Evolutionary conservation across 2,329 filamentous ascomycete species (phyloP), one percentile per base, ranked within the genome.

Genomic region (Penicillium sp.): DNA sequence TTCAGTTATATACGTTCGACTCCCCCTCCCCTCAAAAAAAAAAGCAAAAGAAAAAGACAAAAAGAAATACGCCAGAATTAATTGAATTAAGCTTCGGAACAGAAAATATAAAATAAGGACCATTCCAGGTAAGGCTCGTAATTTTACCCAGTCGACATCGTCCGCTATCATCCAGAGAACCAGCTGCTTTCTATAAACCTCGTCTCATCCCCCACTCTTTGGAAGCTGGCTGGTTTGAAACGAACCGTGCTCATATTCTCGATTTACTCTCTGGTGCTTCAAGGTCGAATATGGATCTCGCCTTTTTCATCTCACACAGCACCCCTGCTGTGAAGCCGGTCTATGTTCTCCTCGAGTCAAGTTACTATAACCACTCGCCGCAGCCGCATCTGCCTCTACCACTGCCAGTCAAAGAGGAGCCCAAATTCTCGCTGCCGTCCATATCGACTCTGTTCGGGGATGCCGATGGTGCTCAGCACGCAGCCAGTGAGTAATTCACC

Each of bases 401-500:
- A 12, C 68, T 69, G 13, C 69, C 69, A 17, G 66, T 65, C n/a
- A n/a, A n/a, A n/a, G 69, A 71, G 42, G 67, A 70, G 63, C 71
- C 82, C 58, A 90, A 85, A 72, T 93, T 86, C 64, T 95, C 89
- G 44, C 75, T 97, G 51, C 91, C 91, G 17, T 95, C 91, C 34
- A 96, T 97, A 68, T 95, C 89, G 33, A 91, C 88, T 68, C 78
- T 97, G 50, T 77, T 97, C 45, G 85, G 86, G 54, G 80, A 91
- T 62, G 87, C 88, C 46, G 87, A 93, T 69, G 82, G 82, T 60
- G 83, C 77, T 17, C 60, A 80, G 77, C 54, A 61, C 49, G 43
- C 65, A 64, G 46, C 57, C 60, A 61, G 55, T 64, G 26, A 66
- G 67, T 68, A 63, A 44, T 66, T 70, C 12, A 17, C n/a, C n/a